Conservation (phyloP, 352 stramenopile genomes). For the Pythium rhizo-oryzae region DNA sequence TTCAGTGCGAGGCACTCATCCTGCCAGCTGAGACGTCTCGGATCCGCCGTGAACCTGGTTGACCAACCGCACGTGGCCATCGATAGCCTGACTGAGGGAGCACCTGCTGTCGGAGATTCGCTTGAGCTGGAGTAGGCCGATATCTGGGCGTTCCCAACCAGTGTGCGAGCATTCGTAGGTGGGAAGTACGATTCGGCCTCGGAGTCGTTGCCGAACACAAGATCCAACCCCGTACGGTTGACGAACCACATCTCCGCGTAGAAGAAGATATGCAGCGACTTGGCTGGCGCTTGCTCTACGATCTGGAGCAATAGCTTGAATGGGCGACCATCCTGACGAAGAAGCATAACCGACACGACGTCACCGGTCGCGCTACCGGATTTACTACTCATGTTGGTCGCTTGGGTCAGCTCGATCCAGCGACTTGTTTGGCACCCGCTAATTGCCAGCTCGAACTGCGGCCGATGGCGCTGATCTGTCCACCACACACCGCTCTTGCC, state of each 20-base stretch:
- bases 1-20: constrained; percentile 76
- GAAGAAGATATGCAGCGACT: constrained; percentile 50
- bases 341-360: constrained; percentile 64
- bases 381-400: constrained; percentile 32
- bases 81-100: constrained; percentile 58
- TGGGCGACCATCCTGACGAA: constrained; percentile 56
- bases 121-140: constrained; percentile 58
- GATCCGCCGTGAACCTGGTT: constrained; percentile 69
- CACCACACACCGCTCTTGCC: constrained; percentile 78
- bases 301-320: constrained; percentile 78
- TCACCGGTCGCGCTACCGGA: constrained; percentile 32
- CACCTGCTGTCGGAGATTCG: constrained; percentile 30
- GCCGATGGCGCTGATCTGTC: constrained; percentile 61
- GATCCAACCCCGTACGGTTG: constrained; percentile 76
- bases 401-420: constrained; percentile 68
- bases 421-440: constrained; percentile 64
- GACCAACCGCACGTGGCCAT: constrained; percentile 70
- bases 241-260: constrained; percentile 82
- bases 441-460: constrained; percentile 69
- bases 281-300: constrained; percentile 39
- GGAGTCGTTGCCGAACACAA: constrained; percentile 70
- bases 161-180: constrained; percentile 47
- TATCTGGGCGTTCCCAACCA: constrained; percentile 81
- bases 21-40: constrained; percentile 78
- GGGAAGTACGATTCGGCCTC: constrained; percentile 69